These are phyloP conservation scores for Eucalyptus marginata DNA, from an alignment of 345 rosid genomes.

Conservation along the genomic window DNA sequence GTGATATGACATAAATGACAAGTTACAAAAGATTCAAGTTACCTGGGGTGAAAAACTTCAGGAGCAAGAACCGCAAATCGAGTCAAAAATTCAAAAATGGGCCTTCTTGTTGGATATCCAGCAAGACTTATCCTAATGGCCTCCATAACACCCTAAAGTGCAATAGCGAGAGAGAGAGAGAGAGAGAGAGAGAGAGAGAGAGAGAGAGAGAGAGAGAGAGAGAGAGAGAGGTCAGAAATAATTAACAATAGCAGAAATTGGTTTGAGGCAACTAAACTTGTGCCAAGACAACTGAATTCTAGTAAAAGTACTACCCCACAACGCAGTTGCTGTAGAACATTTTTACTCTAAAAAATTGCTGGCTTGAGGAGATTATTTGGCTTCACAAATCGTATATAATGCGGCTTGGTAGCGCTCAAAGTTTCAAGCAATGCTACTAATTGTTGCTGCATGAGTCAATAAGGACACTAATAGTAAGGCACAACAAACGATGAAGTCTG, in stretches of 20 bases:
- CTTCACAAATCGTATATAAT: conserved; percentile 93
- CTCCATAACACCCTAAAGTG: conserved; percentile 86
- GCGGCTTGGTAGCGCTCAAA: conserved; percentile 87
- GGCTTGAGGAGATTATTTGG: conserved; percentile 95
- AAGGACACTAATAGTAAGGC: not conserved
- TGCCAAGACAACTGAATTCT: not conserved
- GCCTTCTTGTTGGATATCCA: conserved; percentile 90
- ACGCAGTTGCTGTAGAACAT: conserved; percentile 75
- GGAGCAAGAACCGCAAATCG: conserved; percentile 83
- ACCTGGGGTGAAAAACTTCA: conserved; percentile 73
- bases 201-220: too few species aligned
- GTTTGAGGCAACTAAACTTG: not conserved
- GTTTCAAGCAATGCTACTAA: conserved; percentile 78
- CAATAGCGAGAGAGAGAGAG: not conserved
- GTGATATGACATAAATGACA: not conserved
- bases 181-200: not conserved
- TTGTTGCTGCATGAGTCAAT: conserved; percentile 72
- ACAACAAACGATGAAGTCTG: not conserved
- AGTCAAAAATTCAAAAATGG: conserved; percentile 72
- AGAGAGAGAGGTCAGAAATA: too few species aligned
- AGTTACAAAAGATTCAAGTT: not conserved
- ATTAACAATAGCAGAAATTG: not conserved
- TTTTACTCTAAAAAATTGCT: conserved; percentile 79
- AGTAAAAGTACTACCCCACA: conserved; percentile 69
- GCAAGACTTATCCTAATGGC: conserved; percentile 98